Base-by-base conservation (phyloP, 345 rosid species). In the Eucalyptus lansdowneana region DNA sequence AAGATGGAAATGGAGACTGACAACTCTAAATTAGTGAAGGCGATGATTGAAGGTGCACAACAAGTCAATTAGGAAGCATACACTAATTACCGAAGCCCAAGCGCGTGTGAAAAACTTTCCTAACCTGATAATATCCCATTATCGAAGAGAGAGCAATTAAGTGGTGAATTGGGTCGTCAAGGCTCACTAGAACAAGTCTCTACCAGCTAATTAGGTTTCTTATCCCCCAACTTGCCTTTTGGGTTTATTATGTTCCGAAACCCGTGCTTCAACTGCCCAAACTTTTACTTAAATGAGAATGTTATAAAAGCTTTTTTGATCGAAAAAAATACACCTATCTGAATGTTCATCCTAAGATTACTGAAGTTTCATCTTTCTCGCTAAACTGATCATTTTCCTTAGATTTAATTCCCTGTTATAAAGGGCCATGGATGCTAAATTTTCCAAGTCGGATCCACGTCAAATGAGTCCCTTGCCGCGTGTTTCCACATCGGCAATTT, bases 101-200 rank as follows among this genome's bases (percentile, higher is more conserved):
- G 67, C 2, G 0, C 0, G 1, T 27, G 67, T 12, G n/a, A 60
- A 60, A 27, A 24, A 5, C 6, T 60, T 25, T 5, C 13, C 14
- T 1, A 60, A 60, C n/a, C 0, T 11, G 2, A 25, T 24, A 11
- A 56, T 56, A 25, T 2, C 29, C 13, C 29, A 25, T 60, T 60
- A 27, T 0, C 15, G 1, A 60, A 60, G 67, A 60, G 67, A 11
- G n/a, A 25, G 31, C 14, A 25, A 25, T 25, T 27, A 60, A 58
- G 14, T 11, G 13, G n/a, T 27, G 2, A 2, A 25, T 5, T 58
- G 2, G 4, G 7, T 58, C 0, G 2, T 27, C 65, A 58, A 58
- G 29, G 7, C 65, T 14, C 4, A 58, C 2, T 2, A 2, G 1
- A 25, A 58, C 14, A 58, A 58, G 7, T 11, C 14, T 58, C 3